Conservation (phyloP, 345 rosid genomes). For the Balakata baccata region DNA sequence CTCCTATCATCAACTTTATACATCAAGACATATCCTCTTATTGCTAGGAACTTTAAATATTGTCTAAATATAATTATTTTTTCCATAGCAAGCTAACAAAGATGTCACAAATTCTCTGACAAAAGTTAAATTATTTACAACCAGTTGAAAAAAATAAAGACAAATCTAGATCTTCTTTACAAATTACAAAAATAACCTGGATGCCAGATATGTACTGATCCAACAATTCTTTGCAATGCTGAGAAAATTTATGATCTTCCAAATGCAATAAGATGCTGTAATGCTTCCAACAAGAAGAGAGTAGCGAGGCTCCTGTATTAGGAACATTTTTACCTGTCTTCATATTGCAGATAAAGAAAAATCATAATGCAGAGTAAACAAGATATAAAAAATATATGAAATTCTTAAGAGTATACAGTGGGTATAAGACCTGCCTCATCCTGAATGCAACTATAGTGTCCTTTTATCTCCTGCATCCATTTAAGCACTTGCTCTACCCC, state of each 20-base stretch:
- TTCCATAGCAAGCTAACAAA: not conserved
- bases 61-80: not conserved
- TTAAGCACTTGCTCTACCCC: slow-evolving; percentile 73
- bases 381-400: slow-evolving; percentile 18
- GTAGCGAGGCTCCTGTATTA: slow-evolving; percentile 47
- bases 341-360: slow-evolving; percentile 18
- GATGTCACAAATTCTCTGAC: not conserved
- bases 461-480: slow-evolving; percentile 68
- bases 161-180: not conserved
- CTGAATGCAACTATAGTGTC: slow-evolving; percentile 38
- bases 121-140: not conserved
- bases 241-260: slow-evolving; percentile 62
- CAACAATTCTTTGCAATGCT: slow-evolving; percentile 57
- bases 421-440: slow-evolving; percentile 65
- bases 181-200: slow-evolving; percentile 48
- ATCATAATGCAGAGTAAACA: slow-evolving; percentile 23
- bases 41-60: not conserved
- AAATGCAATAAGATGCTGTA: slow-evolving; percentile 61
- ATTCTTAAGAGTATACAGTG: slow-evolving; percentile 19
- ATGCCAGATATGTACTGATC: slow-evolving; percentile 74
- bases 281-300: slow-evolving; percentile 91
- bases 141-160: not conserved
- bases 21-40: not conserved
- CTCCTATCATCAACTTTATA: not conserved
- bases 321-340: slow-evolving; percentile 40